Percentiles rank a stretch among this genome's conserved stretches.
Evolutionary conservation across 129 eudicot species (phyloP).

Genomic region (Tanacetum coccineum): DNA sequence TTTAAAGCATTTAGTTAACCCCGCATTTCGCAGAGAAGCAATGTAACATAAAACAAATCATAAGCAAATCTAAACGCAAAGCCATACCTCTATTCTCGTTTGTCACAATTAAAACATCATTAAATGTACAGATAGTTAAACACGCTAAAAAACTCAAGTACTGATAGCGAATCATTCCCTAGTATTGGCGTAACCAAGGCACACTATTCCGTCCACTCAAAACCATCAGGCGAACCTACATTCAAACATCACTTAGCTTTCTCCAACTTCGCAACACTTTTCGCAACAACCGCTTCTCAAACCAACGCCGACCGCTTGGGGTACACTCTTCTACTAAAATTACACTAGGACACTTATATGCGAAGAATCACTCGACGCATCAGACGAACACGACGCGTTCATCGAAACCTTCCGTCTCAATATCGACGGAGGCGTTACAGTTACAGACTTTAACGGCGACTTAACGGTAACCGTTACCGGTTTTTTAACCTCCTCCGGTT

Average conservation of each 20-base stretch:
- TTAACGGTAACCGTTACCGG: too few relatives aligned
- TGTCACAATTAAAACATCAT: too few relatives aligned
- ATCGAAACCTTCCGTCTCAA: constrained; percentile 48
- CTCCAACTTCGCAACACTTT: constrained; percentile 33
- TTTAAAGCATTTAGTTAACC: background rate
- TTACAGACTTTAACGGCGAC: too few relatives aligned
- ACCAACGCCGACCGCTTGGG: constrained; percentile 35
- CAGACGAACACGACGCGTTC: constrained; percentile 92
- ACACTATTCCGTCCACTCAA: constrained; percentile 60
- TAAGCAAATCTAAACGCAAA: constrained; percentile 11
- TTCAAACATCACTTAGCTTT: constrained; percentile 28
- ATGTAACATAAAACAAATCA: background rate
- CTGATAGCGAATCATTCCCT: constrained; percentile 46
- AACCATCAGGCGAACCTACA: constrained; percentile 33
- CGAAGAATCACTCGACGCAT: constrained; percentile 83
- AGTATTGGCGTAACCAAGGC: constrained; percentile 89
- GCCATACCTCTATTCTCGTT: background rate
- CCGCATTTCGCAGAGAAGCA: constrained; percentile 9
- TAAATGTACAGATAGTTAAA: constrained; percentile 3
- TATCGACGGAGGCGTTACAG: constrained; percentile 38
- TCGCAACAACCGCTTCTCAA: constrained; percentile 26
- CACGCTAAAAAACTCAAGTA: constrained; percentile 9
- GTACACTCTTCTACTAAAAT: constrained; percentile 42
- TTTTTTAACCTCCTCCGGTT: constrained; percentile 39
- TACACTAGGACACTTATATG: constrained; percentile 74